Percentiles rank a stretch among this genome's conserved stretches.
Conservation (phyloP, 768 basidiomycete genomes). For the Mycena rebaudengoi region DNA sequence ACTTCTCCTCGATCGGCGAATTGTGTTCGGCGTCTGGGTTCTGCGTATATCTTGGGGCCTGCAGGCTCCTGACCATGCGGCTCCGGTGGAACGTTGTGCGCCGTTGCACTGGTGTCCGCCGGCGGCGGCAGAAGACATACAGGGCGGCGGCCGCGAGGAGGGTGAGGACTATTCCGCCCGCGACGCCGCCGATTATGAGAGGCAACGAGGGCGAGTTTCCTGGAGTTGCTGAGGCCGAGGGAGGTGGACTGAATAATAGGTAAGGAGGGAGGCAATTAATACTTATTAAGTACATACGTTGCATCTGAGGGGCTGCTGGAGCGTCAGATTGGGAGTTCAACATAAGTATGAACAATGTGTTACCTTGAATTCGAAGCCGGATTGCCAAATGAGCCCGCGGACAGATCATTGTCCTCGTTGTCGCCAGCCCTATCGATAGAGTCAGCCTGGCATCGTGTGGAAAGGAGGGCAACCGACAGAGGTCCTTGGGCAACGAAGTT, state of each 20-base stretch:
- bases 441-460: background rate
- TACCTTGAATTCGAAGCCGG: too few relatives aligned
- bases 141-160: background rate
- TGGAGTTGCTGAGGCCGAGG: background rate
- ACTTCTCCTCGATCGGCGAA: background rate
- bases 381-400: too few relatives aligned
- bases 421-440: background rate
- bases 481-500: background rate
- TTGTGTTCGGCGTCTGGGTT: background rate
- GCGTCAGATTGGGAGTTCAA: too few relatives aligned
- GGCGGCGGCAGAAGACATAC: background rate
- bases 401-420: too few relatives aligned
- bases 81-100: constrained; percentile 7
- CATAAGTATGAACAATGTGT: too few relatives aligned
- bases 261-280: too few relatives aligned
- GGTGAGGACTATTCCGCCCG: background rate
- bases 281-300: too few relatives aligned
- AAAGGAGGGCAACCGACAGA: background rate
- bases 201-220: background rate
- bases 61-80: constrained; percentile 3
- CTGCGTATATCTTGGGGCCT: background rate
- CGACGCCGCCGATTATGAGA: background rate
- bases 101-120: background rate
- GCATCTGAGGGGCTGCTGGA: too few relatives aligned
- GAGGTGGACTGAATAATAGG: background rate